phyloP scores from a whole-genome alignment of 352 stramenopile genomes.

The Phytophthora boehmeriae region DNA sequence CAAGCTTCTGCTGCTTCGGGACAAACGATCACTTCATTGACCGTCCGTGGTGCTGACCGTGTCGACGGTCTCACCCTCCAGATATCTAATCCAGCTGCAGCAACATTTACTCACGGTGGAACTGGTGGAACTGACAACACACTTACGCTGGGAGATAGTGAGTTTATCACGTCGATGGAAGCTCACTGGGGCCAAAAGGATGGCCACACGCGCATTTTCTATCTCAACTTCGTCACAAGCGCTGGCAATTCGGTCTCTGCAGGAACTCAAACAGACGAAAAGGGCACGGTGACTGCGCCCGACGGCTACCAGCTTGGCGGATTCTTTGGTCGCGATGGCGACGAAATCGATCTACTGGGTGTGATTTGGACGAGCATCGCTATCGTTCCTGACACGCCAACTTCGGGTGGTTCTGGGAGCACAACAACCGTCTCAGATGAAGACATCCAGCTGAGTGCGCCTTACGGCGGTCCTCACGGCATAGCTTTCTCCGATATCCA shows the following conservation, averaged over 20 bases:
- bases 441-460: conserved; percentile 17
- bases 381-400: not conserved
- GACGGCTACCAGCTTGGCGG: conserved; percentile 9
- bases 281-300: conserved; percentile 2
- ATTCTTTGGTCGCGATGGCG: conserved; percentile 14
- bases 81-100: not conserved
- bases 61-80: conserved; percentile 11
- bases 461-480: conserved; percentile 26
- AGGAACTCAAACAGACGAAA: conserved; percentile 6
- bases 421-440: conserved; percentile 1
- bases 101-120: conserved; percentile 12
- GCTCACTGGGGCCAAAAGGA: conserved; percentile 12
- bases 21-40: conserved; percentile 5
- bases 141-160: conserved; percentile 4
- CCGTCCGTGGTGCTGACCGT: conserved; percentile 4
- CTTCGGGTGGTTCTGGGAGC: not conserved
- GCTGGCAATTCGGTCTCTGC: conserved; percentile 10
- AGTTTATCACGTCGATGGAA: conserved; percentile 14
- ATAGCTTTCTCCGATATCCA: conserved; percentile 29
- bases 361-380: conserved; percentile 13
- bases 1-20: conserved; percentile 3
- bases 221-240: conserved; percentile 10
- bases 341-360: conserved; percentile 15
- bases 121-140: conserved; percentile 4
- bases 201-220: conserved; percentile 10